Base-by-base conservation (phyloP, 2,329 filamentous ascomycete genomes). In the Hypoxylon sp. region DNA sequence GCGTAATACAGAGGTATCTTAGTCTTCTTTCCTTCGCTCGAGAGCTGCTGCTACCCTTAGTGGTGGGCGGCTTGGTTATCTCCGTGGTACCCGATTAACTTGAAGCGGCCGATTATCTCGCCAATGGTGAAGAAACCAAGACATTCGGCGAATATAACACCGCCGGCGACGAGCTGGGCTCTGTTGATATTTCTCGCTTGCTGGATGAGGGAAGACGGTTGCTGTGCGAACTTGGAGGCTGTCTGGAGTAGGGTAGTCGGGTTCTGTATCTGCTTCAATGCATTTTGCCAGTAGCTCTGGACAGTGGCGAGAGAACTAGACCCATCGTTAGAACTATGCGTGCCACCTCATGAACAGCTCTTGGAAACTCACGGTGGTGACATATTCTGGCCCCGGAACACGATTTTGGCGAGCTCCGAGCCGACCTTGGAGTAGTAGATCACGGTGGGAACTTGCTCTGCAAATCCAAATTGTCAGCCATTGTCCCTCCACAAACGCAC, bases 111-210 rank as follows among this genome's bases (percentile, higher is more conserved):
- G 76, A 99, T 90, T 81, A 99, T 98, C 87, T 98, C 94, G 71
- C 96, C 96, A 59, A 98, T 88, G 67, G 94, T 96, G 87, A 98
- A 99, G 88, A 99, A 99, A 67, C 96, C 96, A 72, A 99, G 82
- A 53, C 93, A 87, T 84, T 99, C 95, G 61, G 94, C 94, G 50
- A 86, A 82, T 68, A 97, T 84, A 65, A 99, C 91, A 74, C 91
- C 92, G 65, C 87, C 91, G 57, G 91, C 82, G 59, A 87, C 86
- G 73, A 95, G 79, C 81, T 97, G 90, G 73, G 88, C 85, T 71
- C 82, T 84, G 80, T 88, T 91, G 75, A 96, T 75, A 82, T 89
- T 91, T 78, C 92, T 89, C 76, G 92, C 77, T 71, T 79, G 79
- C 74, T 81, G 75, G 55, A 78, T 47, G 63, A 78, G 57, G 37